A percentile compares a stretch with the other conserved stretches of the same genome.
phyloP scores from a whole-genome alignment of 495 filamentous ascomycete species.

The Xylaria longipes region DNA sequence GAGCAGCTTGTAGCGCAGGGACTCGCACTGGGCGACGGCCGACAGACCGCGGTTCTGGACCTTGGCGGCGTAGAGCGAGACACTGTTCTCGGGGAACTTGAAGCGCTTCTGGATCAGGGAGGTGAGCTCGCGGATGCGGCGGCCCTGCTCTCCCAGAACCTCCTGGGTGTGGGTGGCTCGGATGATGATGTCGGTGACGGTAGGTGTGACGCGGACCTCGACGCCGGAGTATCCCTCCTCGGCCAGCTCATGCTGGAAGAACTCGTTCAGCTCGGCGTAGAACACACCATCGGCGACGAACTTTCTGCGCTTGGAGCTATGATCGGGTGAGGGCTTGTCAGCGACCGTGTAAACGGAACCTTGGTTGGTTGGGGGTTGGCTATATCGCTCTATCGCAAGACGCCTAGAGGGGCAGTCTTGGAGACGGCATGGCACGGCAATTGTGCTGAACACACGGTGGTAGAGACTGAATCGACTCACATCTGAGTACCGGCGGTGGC shows the following conservation, averaged over 20 bases:
- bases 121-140: conserved; percentile 99
- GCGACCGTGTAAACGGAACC: conserved; percentile 2
- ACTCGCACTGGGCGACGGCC: conserved; percentile 99
- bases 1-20: conserved; percentile 98
- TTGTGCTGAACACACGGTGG: conserved; percentile 17
- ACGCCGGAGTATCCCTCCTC: conserved; percentile 99
- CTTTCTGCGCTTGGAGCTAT: conserved; percentile 97
- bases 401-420: conserved; percentile 3
- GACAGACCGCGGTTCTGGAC: conserved; percentile 99
- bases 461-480: conserved; percentile 50
- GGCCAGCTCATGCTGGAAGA: conserved; percentile 99
- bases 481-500: conserved; percentile 59
- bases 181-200: conserved; percentile 99
- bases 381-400: background rate
- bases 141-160: conserved; percentile 98
- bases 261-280: conserved; percentile 99
- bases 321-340: conserved; percentile 26
- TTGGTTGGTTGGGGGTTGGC: background rate
- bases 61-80: conserved; percentile 99
- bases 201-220: conserved; percentile 99
- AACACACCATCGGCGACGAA: conserved; percentile 99
- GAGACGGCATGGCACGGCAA: background rate
- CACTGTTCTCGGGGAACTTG: conserved; percentile 99
- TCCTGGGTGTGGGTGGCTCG: conserved; percentile 99
- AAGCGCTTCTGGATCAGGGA: conserved; percentile 99